These are phyloP conservation scores for Lanmaoa pseudosensibilis DNA, from an alignment of 768 basidiomycete species.

Conservation along the genomic window DNA sequence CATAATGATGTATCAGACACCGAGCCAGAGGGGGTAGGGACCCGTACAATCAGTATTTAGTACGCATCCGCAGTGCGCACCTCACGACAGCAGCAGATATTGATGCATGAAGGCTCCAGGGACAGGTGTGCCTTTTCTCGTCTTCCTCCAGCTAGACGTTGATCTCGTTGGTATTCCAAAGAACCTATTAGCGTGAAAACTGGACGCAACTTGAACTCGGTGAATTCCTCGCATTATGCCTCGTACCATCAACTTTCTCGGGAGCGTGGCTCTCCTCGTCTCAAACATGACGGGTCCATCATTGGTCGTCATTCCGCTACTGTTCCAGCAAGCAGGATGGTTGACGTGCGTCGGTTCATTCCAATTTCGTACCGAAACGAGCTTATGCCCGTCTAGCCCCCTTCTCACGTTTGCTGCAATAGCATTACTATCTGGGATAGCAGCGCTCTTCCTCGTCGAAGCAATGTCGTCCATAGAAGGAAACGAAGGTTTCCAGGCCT, in stretches of 20 bases:
- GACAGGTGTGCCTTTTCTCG: too few relatives aligned
- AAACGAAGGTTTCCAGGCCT: slow-evolving; percentile 23
- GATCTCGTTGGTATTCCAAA: not conserved
- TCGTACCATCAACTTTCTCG: slow-evolving; percentile 21
- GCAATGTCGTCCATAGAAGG: slow-evolving; percentile 29
- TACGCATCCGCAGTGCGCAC: too few relatives aligned
- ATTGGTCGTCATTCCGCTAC: slow-evolving; percentile 20
- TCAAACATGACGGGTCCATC: slow-evolving; percentile 27
- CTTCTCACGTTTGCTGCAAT: slow-evolving; percentile 17
- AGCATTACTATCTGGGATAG: slow-evolving; percentile 21
- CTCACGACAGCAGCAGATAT: too few relatives aligned
- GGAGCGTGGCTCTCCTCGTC: slow-evolving; percentile 28
- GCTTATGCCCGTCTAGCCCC: slow-evolving; percentile 12
- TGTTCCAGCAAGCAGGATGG: slow-evolving; percentile 30
- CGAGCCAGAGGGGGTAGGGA: too few relatives aligned
- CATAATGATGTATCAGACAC: too few relatives aligned
- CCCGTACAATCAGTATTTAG: too few relatives aligned
- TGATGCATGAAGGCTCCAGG: too few relatives aligned
- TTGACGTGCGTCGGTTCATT: slow-evolving; percentile 17
- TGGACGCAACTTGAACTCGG: not conserved
- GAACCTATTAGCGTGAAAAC: not conserved
- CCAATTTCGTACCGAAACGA: not conserved
- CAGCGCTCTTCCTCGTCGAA: slow-evolving; percentile 22
- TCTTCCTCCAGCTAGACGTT: too few relatives aligned
- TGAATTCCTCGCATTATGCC: slow-evolving; percentile 13